Evolutionary conservation across 164 flowering plant species (phyloP).

Genomic region (Amborella trichopoda): DNA sequence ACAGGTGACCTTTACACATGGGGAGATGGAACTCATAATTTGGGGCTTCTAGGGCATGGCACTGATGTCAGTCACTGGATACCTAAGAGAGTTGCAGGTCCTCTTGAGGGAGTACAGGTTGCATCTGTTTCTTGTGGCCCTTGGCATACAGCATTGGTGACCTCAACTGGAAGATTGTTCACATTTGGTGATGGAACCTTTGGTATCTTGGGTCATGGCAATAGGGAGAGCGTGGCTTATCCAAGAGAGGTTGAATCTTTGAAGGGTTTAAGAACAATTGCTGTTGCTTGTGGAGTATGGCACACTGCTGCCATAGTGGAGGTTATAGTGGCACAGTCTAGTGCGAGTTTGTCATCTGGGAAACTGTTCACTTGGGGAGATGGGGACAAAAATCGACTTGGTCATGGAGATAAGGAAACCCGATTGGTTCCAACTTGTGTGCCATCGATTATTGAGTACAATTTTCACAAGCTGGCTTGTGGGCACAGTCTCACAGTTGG

Average conservation of each 20-base stretch:
- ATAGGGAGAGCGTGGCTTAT: conserved; percentile 17
- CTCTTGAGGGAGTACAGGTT: conserved; percentile 26
- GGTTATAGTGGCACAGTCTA: conserved; percentile 24
- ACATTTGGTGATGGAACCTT: conserved; percentile 36
- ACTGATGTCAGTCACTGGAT: conserved; percentile 26
- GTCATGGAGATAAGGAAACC: conserved; percentile 31
- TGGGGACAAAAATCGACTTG: conserved; percentile 32
- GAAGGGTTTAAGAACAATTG: conserved; percentile 24
- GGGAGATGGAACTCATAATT: conserved; percentile 30
- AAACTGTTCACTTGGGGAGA: conserved; percentile 35
- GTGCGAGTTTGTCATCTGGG: conserved; percentile 25
- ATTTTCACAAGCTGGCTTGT: conserved; percentile 28
- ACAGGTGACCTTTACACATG: conserved; percentile 27
- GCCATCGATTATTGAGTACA: conserved; percentile 26
- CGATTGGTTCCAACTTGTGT: conserved; percentile 28
- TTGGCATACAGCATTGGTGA: conserved; percentile 28
- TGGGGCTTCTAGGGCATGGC: conserved; percentile 30
- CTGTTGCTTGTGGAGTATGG: conserved; percentile 34
- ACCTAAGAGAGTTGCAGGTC: conserved; percentile 30
- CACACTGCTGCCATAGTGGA: conserved; percentile 34
- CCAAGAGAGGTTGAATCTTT: conserved; percentile 30
- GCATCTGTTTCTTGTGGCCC: conserved; percentile 26
- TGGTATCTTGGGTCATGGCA: conserved; percentile 31
- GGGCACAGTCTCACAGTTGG: conserved; percentile 30
- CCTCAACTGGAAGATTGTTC: conserved; percentile 23